Percentiles rank a stretch among this genome's conserved stretches.
phyloP scores from a whole-genome alignment of 305 asterid genomes.

The Petunia hybrid region DNA sequence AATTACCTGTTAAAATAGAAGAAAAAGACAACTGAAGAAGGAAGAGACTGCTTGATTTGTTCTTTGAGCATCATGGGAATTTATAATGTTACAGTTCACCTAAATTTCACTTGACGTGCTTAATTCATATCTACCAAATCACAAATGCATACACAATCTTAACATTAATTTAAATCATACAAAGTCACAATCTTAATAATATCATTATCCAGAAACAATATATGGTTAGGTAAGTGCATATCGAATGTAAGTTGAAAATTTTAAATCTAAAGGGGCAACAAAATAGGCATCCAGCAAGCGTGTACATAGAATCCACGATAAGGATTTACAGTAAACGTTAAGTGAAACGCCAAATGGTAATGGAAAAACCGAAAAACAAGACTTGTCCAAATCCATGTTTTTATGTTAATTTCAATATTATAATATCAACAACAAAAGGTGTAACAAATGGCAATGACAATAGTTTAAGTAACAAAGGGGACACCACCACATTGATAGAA shows the following conservation, averaged over 20 bases:
- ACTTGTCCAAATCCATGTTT: background rate
- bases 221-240: background rate
- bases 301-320: conserved; percentile 20
- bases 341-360: conserved; percentile 22
- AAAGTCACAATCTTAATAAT: no score
- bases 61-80: no score
- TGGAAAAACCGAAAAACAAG: conserved; percentile 1
- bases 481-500: conserved; percentile 18
- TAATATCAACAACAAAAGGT: conserved; percentile 16
- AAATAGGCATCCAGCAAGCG: background rate
- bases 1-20: background rate
- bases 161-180: no score
- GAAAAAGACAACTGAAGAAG: no score
- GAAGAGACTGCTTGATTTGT: no score
- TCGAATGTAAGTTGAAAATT: background rate
- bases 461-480: background rate
- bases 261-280: background rate
- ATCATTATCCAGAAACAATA: no score
- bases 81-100: no score
- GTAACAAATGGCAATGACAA: background rate
- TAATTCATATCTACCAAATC: no score
- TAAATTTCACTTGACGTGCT: no score
- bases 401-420: conserved; percentile 15
- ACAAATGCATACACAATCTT: no score
- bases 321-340: conserved; percentile 1